These are phyloP conservation scores for Debaryomyces fabryi DNA, from an alignment of 1,139 yeast species.

Conservation along the genomic window DNA sequence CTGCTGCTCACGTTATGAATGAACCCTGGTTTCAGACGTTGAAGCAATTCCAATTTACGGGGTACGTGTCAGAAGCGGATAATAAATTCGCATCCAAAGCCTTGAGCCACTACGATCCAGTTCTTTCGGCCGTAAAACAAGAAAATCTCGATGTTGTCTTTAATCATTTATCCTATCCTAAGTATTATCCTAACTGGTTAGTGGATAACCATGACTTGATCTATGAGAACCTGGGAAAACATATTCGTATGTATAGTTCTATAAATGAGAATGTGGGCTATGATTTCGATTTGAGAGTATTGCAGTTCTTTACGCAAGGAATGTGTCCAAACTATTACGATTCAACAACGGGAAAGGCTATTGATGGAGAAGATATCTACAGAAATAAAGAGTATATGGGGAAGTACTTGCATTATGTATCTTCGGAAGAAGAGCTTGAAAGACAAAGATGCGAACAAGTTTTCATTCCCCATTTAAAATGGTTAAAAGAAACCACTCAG, in stretches of 20 bases:
- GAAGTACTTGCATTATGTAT: conserved; percentile 31
- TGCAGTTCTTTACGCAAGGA: conserved; percentile 42
- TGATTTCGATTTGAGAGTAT: conserved; percentile 53
- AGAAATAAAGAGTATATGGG: conserved; percentile 38
- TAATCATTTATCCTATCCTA: conserved; percentile 71
- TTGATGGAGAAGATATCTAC: conserved; percentile 27
- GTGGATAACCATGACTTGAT: conserved; percentile 49
- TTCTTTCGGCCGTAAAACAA: conserved; percentile 22
- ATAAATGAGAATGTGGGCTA: conserved; percentile 48
- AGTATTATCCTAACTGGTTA: conserved; percentile 54
- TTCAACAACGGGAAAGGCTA: conserved; percentile 27
- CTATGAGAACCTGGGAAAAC: conserved; percentile 36
- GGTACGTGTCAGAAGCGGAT: conserved; percentile 44
- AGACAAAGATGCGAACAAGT: conserved; percentile 37
- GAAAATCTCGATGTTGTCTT: conserved; percentile 39
- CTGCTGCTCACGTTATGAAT: conserved; percentile 57
- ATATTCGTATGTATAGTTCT: conserved; percentile 50
- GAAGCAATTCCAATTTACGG: conserved; percentile 54
- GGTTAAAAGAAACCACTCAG: conserved; percentile 39
- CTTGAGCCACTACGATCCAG: conserved; percentile 63
- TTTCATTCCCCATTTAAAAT: conserved; percentile 42
- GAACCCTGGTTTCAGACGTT: conserved; percentile 57
- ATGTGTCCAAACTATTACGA: conserved; percentile 42
- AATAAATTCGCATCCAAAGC: conserved; percentile 53
- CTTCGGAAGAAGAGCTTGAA: conserved; percentile 26